Conservation (phyloP, 2,329 filamentous ascomycete species). For the Penicillium freii region DNA sequence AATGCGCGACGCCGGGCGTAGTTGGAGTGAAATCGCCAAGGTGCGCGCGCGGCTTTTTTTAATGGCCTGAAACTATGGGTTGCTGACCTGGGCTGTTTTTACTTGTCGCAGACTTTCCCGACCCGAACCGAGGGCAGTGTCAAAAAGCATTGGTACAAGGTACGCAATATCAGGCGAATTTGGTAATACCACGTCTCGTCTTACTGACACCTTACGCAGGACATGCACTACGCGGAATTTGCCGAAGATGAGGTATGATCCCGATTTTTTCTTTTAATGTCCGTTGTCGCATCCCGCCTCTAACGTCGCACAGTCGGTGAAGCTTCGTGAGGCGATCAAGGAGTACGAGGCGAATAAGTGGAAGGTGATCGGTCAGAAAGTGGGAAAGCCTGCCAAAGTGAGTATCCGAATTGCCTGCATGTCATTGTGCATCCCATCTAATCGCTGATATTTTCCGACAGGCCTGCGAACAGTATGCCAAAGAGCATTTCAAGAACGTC, state of each 20-base stretch:
- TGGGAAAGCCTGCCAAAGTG: constrained; percentile 96
- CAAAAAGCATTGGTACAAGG: constrained; percentile 99
- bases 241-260: constrained; percentile 82
- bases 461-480: constrained; percentile 90
- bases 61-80: constrained; percentile 1
- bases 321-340: constrained; percentile 86
- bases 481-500: constrained; percentile 73
- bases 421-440: constrained; percentile 19
- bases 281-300: constrained; percentile 4
- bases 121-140: constrained; percentile 93
- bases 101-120: constrained; percentile 70
- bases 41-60: constrained; percentile 48
- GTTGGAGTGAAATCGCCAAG: constrained; percentile 98
- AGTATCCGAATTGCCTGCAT: constrained; percentile 5
- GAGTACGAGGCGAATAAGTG: constrained; percentile 99
- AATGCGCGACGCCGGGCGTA: constrained; percentile 89
- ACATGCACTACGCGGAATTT: constrained; percentile 99
- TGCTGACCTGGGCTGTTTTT: constrained; percentile 1
- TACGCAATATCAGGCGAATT: constrained; percentile 38
- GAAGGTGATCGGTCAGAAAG: constrained; percentile 95
- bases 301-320: constrained; percentile 37
- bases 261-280: background rate
- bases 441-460: constrained; percentile 36
- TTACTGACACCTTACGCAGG: constrained; percentile 53
- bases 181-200: background rate